Percentiles rank a stretch among this genome's conserved stretches.
These are phyloP conservation scores for Podosphaera aphanis DNA, from an alignment of 2,329 filamentous ascomycete species.

Conservation along the genomic window DNA sequence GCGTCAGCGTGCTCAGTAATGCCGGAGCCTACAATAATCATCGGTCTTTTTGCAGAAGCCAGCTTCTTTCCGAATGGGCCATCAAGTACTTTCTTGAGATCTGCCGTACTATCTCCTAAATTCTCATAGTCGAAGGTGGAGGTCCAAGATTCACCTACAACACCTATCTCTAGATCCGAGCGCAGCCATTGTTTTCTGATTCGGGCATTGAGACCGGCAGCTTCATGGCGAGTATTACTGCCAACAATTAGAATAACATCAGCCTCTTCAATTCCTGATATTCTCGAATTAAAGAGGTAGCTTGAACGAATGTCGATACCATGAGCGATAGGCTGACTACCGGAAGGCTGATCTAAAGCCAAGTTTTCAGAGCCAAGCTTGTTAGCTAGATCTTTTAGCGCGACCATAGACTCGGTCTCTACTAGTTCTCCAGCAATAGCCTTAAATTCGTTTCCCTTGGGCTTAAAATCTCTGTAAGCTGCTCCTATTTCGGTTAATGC, in stretches of 20 bases:
- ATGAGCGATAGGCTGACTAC: conserved; percentile 65
- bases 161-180: conserved; percentile 77
- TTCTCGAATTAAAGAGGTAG: conserved; percentile 90
- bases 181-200: conserved; percentile 96
- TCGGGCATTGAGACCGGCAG: conserved; percentile 80
- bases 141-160: conserved; percentile 75
- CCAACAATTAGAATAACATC: conserved; percentile 81
- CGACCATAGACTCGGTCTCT: conserved; percentile 81
- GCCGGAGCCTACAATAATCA: conserved; percentile 89
- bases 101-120: conserved; percentile 53
- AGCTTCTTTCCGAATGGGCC: conserved; percentile 89
- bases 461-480: conserved; percentile 56
- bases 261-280: conserved; percentile 80
- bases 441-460: conserved; percentile 89
- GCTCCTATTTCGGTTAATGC: conserved; percentile 68
- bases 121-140: conserved; percentile 93
- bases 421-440: conserved; percentile 73
- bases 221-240: conserved; percentile 88
- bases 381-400: conserved; percentile 93
- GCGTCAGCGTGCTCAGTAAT: conserved; percentile 79
- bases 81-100: conserved; percentile 64
- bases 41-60: conserved; percentile 63
- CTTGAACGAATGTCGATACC: conserved; percentile 84
- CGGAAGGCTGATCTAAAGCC: conserved; percentile 70
- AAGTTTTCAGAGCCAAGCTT: conserved; percentile 91